These are phyloP conservation scores for Phytophthora quininea DNA, from an alignment of 352 stramenopile genomes.

Conservation along the genomic window DNA sequence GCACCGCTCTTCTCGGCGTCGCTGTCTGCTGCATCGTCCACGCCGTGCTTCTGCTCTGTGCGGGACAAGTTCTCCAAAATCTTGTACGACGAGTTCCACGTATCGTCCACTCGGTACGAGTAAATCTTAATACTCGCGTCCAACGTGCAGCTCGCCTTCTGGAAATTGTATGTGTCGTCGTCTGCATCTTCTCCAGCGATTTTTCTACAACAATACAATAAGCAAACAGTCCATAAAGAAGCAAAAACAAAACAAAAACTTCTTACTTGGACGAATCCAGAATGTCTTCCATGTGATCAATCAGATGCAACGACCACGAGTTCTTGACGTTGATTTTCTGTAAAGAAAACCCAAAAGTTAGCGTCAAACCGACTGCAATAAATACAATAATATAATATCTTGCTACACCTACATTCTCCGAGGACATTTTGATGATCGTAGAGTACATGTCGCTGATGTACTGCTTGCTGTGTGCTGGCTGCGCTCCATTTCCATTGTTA, in stretches of 20 bases:
- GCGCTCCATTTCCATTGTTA: slow-evolving; percentile 32
- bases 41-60: slow-evolving; percentile 64
- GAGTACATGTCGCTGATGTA: slow-evolving; percentile 93
- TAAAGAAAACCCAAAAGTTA: slow-evolving; percentile 6
- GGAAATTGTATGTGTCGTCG: slow-evolving; percentile 94
- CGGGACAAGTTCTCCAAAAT: slow-evolving; percentile 98
- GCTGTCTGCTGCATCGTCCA: slow-evolving; percentile 19
- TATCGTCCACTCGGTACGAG: slow-evolving; percentile 98
- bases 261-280: slow-evolving; percentile 72
- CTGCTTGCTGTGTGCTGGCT: slow-evolving; percentile 55
- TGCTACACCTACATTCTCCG: slow-evolving; percentile 75
- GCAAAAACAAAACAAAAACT: background rate
- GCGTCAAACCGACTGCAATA: background rate
- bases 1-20: slow-evolving; percentile 40
- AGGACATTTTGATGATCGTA: slow-evolving; percentile 92
- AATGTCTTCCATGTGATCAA: slow-evolving; percentile 98
- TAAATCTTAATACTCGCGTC: slow-evolving; percentile 99
- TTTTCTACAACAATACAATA: slow-evolving; percentile 16
- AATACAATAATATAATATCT: background rate
- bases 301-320: slow-evolving; percentile 96
- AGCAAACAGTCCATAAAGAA: slow-evolving; percentile 1
- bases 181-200: slow-evolving; percentile 36
- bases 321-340: slow-evolving; percentile 98
- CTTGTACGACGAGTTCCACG: slow-evolving; percentile 96
- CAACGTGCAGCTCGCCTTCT: slow-evolving; percentile 97